Base-by-base conservation (phyloP, 139 green algal species). In the Chlamydomonas urium region DNA sequence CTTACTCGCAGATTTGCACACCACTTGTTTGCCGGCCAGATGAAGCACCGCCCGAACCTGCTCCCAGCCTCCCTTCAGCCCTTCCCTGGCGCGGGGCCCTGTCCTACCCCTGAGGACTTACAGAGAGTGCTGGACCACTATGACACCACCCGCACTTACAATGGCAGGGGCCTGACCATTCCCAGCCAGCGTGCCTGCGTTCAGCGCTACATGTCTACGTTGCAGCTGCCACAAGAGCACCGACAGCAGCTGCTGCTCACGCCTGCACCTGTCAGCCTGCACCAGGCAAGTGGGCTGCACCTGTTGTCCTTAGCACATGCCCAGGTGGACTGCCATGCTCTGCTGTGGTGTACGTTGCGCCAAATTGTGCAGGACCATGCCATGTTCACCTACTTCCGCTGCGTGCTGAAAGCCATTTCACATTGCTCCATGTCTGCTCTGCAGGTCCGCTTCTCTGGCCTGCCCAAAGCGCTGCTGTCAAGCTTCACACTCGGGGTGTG, bases 151-250 rank as follows among this genome's bases (percentile, higher is more conserved):
- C 69, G 83, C n/a, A 88, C 77, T 10, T 33, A 36, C 17, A 68
- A 86, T 73, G 79, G 76, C 26, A 67, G 65, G 6, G 83, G 80
- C 35, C 53, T 86, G 26, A 88, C 83, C 19, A 81, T 84, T 23
- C 60, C 82, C 1, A 85, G 78, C 58, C 82, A 88, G 47, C 56
- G 66, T 24, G 72, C 80, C 57, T 86, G 60, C 29, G 60, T 67
- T 4, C 32, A 47, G 60, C 23, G 14, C 10, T 67, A 67, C 60
- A 63, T 14, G 10, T 8, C 26, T 6, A 8, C 6, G 19, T 17
- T 63, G 53, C 29, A 63, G 6, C 53, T 26, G 17, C 45, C 17
- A 14, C 53, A 32, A 8, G 53, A 26, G 24, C 17, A 21, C 26
- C 26, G 24, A 34, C 24, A 63, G 53, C 10, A 50, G 42, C 42